These are phyloP conservation scores for Lophium mytilinum DNA, from an alignment of 495 filamentous ascomycete species.

Conservation along the genomic window DNA sequence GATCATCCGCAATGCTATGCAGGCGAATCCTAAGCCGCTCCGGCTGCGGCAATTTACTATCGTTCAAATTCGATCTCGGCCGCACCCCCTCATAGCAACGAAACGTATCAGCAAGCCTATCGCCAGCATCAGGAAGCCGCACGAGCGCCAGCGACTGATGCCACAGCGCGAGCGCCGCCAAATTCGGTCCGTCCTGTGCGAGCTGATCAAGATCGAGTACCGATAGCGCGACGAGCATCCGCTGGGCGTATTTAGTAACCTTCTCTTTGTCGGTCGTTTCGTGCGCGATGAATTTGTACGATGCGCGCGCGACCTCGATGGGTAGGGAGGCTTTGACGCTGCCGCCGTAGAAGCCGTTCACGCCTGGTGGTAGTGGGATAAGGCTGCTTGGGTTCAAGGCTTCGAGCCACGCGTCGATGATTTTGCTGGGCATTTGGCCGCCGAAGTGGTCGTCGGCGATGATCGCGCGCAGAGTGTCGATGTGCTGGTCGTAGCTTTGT, in stretches of 20 bases:
- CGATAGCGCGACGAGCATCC: not conserved
- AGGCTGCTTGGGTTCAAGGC: no score
- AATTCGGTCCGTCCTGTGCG: not conserved
- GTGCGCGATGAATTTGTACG: not conserved
- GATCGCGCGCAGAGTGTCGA: no score
- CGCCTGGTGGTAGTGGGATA: not conserved
- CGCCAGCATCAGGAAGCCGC: not conserved
- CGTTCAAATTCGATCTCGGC: not conserved
- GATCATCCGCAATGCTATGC: no score
- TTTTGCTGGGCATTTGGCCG: no score
- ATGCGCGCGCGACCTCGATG: not conserved
- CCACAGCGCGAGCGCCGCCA: not conserved
- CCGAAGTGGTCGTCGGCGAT: no score
- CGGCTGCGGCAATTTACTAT: not conserved
- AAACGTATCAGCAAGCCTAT: not conserved
- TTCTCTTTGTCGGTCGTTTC: not conserved
- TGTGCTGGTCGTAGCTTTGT: no score
- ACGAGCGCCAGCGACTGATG: not conserved
- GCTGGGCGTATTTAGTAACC: not conserved
- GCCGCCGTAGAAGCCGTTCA: not conserved
- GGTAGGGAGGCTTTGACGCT: not conserved
- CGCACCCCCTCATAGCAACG: not conserved
- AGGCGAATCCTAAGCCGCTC: no score
- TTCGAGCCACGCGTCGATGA: no score
- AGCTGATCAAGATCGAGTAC: not conserved